Conservation (phyloP, 2,329 filamentous ascomycete species). For the Pleomassaria siparia region DNA sequence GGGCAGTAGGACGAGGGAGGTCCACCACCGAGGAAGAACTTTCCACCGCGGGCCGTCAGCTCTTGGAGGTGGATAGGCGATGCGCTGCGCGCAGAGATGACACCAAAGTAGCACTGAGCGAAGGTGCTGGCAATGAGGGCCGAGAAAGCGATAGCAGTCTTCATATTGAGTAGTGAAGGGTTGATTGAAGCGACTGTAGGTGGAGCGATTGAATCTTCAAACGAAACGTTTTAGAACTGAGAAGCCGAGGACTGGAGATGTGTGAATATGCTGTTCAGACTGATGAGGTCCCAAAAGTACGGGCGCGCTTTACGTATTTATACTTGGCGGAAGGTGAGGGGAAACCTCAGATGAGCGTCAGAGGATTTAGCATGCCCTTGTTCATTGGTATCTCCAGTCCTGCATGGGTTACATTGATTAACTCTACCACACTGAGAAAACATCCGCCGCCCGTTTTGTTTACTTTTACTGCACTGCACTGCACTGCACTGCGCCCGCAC, state of each 20-base stretch:
- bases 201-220: neutral
- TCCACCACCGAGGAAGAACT: conserved; percentile 54
- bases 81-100: conserved; percentile 49
- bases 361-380: neutral
- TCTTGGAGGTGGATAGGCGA: conserved; percentile 53
- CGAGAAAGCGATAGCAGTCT: conserved; percentile 33
- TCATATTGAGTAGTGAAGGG: conserved; percentile 29
- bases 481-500: no score
- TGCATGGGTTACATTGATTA: no score
- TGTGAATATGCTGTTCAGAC: neutral
- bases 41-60: conserved; percentile 51
- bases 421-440: no score
- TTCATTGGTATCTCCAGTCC: neutral
- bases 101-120: conserved; percentile 42
- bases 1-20: conserved; percentile 55
- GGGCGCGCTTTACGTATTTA: conserved; percentile 5
- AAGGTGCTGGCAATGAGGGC: conserved; percentile 28
- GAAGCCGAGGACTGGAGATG: no score
- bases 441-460: no score
- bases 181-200: conserved; percentile 3
- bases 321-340: conserved; percentile 7
- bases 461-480: no score
- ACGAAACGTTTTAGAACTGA: neutral
- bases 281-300: conserved; percentile 4
- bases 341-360: neutral